Base-by-base conservation (phyloP, 345 rosid genomes). In the Isatis tinctoria region DNA sequence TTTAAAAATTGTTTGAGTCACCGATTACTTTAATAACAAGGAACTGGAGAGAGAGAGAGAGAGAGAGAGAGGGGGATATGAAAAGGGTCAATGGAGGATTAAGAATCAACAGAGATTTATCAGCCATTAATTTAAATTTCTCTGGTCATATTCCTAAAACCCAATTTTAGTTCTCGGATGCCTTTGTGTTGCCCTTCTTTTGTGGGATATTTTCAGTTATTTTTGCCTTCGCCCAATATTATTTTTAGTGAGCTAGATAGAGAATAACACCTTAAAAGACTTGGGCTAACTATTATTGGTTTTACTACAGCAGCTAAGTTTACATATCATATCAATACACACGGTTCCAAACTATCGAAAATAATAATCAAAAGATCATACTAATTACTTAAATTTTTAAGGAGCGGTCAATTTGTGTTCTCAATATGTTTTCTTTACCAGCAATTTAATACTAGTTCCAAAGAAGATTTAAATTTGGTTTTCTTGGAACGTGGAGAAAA, bases 111-210 rank as follows among this genome's bases (percentile, higher is more conserved):
- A 37, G 30, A 58, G 72, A 64, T 58, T 65, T 37, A 1, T 13
- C 17, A 30, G n/a, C 74, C 64, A 48, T 39, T 70, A 37, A 70
- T 52, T 67, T 59, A 3, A 37, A 20, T 60, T 6, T 40, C 13
- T 69, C 32, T 62, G 62, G 51, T 70, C 66, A 54, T 53, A 51
- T 56, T 63, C 26, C 16, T 24, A 10, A 61, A 69, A 7, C 41
- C 71, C 48, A 56, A 58, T 70, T 44, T 37, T 77, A 71, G 72
- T 12, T 17, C 54, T 16, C 53, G 13, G 5, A 70, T 76, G 28
- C 8, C 66, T 60, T 40, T 76, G 65, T 76, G 43, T 14, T 18
- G 24, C 57, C 75, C 80, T 63, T 69, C 51, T 63, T 36, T 76
- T 70, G 45, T 36, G 76, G 72, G 22, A 47, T 47, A 35, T 47